These are phyloP conservation scores for Barbarea vulgaris DNA, from an alignment of 345 rosid species.

Conservation along the genomic window DNA sequence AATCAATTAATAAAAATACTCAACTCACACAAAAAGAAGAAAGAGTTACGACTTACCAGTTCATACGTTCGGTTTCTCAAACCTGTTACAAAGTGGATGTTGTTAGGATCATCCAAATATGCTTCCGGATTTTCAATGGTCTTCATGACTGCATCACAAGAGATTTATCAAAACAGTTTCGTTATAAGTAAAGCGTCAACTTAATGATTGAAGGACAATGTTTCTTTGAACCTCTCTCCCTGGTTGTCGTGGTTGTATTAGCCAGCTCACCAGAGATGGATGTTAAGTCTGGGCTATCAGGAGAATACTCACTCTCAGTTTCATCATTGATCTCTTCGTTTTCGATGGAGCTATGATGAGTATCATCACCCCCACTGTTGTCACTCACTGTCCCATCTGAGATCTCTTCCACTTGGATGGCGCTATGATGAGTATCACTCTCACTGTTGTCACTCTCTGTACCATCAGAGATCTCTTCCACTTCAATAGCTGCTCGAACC, in stretches of 20 bases:
- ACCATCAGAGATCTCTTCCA: background rate
- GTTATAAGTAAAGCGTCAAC: background rate
- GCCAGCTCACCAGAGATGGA: background rate
- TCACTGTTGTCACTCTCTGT: background rate
- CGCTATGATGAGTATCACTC: background rate
- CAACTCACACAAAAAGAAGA: background rate
- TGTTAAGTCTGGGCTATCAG: background rate
- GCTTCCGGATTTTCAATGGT: background rate
- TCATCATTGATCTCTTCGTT: background rate
- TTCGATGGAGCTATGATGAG: background rate
- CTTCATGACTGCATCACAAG: background rate
- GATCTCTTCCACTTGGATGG: background rate
- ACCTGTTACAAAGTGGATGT: background rate
- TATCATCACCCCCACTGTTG: background rate
- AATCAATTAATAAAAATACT: background rate
- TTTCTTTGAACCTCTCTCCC: background rate
- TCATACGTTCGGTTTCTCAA: background rate
- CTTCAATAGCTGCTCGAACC: background rate
- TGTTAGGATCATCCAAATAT: background rate
- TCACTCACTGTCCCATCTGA: background rate
- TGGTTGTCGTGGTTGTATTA: background rate
- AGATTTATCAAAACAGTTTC: background rate
- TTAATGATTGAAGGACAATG: background rate
- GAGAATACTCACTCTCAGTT: background rate
- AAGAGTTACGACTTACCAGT: background rate